A percentile compares a stretch with the other conserved stretches of the same genome.
Conservation (phyloP, 2,329 filamentous ascomycete species). For the Aspergillus transmontanensis region DNA sequence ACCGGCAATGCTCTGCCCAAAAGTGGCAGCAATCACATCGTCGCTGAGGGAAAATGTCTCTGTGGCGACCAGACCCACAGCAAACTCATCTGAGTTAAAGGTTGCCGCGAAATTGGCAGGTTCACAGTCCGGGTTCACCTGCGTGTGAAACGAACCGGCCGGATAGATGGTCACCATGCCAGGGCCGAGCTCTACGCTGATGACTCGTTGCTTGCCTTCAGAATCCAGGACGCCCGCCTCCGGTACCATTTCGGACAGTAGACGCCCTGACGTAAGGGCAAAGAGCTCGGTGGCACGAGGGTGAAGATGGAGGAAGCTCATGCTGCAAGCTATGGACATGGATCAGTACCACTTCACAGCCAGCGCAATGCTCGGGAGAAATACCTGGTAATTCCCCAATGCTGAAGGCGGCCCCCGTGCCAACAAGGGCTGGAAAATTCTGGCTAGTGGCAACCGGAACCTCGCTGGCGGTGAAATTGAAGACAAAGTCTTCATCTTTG, state of each 20-base stretch:
- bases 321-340: constrained; percentile 24
- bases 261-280: constrained; percentile 19
- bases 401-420: constrained; percentile 21
- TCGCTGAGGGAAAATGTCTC: constrained; percentile 23
- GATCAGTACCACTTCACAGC: constrained; percentile 1
- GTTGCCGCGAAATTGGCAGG: constrained; percentile 27
- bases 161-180: constrained; percentile 28
- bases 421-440: constrained; percentile 23
- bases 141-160: constrained; percentile 29
- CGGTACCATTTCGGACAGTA: constrained; percentile 25
- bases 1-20: constrained; percentile 24
- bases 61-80: constrained; percentile 21
- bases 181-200: constrained; percentile 17
- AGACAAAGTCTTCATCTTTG: constrained; percentile 25
- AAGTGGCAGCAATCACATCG: constrained; percentile 22
- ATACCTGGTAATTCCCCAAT: constrained; percentile 23
- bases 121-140: constrained; percentile 30
- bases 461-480: constrained; percentile 18
- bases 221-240: constrained; percentile 17
- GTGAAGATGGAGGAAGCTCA: constrained; percentile 29
- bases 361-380: neutral
- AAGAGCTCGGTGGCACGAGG: constrained; percentile 29
- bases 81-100: constrained; percentile 26
- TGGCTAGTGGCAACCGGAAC: constrained; percentile 21
- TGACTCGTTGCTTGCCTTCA: constrained; percentile 21